Evolutionary conservation across 1,139 yeast species (phyloP), one percentile per base, ranked within the genome.

Genomic region (Yamadazyma sp.): DNA sequence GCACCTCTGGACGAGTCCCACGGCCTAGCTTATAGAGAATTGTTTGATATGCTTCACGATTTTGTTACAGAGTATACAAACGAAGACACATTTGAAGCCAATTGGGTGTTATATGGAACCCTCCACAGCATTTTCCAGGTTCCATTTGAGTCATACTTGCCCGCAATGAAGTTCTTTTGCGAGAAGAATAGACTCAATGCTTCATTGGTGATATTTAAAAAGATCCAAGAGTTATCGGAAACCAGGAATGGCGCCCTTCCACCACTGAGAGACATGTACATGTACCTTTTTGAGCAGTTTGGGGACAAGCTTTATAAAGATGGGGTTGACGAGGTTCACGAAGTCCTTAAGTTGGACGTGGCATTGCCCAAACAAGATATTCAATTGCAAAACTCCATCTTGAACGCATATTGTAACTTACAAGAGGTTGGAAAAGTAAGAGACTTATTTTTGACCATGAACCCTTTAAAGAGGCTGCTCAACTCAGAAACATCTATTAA

Each of bases 221-320:
- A 78, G 46, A 64, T 85, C 62, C 75, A 82, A 46, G 67, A 70
- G 45, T 59, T 80, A 33, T 71, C 76, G 50, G 80, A 80, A 54
- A 64, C 74, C 14, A 54, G 51, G 29, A 62, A 59, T 32, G 48
- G 52, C 29, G 56, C 62, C 43, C 52, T 72, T 6, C 79, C 83
- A 10, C 87, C 94, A 0, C 88, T 86, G 48, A 70, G 72, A 34
- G 79, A 80, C n/a, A 78, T 85, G 60, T 86, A 86, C 51, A 56
- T 70, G 44, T 74, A 76, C 49, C 59, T 86, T 20, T 78, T 86
- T 52, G 67, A 73, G 39, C 75, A 76, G 39, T 85, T 84, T 62
- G 87, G 90, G 1, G 64, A 70, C 34, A 65, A 67, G 39, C 61
- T 74, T 24, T 86, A 82, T 48, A 82, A 76, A 43, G 83, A 80